phyloP scores from a whole-genome alignment of 352 stramenopile species.

The Phytophthora colocasiae region DNA sequence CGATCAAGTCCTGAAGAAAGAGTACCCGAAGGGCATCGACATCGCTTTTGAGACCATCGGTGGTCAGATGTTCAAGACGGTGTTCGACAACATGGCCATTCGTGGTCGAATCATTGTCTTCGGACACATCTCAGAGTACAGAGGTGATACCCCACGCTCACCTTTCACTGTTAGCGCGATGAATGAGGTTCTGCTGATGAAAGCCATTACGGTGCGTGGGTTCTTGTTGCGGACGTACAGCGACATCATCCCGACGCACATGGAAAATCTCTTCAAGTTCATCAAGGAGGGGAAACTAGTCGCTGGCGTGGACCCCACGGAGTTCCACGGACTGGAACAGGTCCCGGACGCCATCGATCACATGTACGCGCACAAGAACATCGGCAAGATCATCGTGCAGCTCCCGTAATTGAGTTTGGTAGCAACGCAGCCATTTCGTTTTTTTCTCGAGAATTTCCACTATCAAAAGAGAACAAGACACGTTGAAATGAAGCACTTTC shows the following conservation, averaged over 20 bases:
- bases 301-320: conserved; percentile 45
- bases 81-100: conserved; percentile 51
- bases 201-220: conserved; percentile 48
- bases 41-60: conserved; percentile 42
- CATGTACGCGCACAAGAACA: conserved; percentile 74
- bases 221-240: conserved; percentile 49
- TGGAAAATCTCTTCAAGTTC: conserved; percentile 53
- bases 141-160: conserved; percentile 30
- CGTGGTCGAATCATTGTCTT: conserved; percentile 55
- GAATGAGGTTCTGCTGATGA: conserved; percentile 40
- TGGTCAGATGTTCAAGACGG: conserved; percentile 46
- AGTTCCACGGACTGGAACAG: conserved; percentile 56
- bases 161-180: conserved; percentile 32
- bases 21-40: conserved; percentile 40
- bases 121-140: conserved; percentile 50
- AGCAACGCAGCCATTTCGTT: not conserved
- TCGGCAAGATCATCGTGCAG: conserved; percentile 79
- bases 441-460: not conserved
- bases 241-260: conserved; percentile 46
- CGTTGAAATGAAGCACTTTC: conserved; percentile 29
- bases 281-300: conserved; percentile 57
- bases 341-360: conserved; percentile 62
- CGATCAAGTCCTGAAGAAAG: conserved; percentile 38
- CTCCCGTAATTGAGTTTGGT: conserved; percentile 25
- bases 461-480: not conserved